phyloP scores from a whole-genome alignment of 495 filamentous ascomycete species.

The Neurospora sp. region DNA sequence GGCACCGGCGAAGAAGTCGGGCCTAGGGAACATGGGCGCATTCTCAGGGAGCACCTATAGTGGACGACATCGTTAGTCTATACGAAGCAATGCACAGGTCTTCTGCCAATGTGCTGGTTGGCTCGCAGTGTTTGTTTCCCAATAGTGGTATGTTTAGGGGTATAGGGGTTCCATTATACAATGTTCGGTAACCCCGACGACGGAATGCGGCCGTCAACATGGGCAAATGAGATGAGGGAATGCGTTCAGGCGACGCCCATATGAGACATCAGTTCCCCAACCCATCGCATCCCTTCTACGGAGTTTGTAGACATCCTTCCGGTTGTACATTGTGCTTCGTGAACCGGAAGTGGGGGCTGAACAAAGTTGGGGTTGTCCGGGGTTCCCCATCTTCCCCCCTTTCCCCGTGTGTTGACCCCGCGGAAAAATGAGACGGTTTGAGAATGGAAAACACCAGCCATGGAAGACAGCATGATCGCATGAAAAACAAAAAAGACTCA shows the following conservation, averaged over 20 bases:
- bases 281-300: not conserved
- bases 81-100: not conserved
- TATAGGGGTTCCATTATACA: not conserved
- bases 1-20: constrained; percentile 70
- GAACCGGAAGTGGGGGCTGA: constrained; percentile 1
- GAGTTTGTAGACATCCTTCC: not conserved
- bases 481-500: not conserved
- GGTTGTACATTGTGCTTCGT: constrained; percentile 1
- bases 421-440: not conserved
- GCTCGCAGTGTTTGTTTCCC: not conserved
- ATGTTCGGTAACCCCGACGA: not conserved
- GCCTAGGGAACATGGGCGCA: constrained; percentile 71
- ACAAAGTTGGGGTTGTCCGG: not conserved
- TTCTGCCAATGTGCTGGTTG: not conserved
- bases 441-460: not conserved
- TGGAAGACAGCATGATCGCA: not conserved
- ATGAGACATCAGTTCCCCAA: not conserved
- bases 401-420: not conserved
- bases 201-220: not conserved
- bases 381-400: not conserved
- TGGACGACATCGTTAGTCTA: not conserved
- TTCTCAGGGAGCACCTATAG: constrained; percentile 56
- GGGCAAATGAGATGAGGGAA: not conserved
- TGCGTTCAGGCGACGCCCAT: not conserved
- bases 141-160: not conserved